Base-by-base conservation (phyloP, 2,329 filamentous ascomycete genomes). In the Hirsutella minnesotensis region DNA sequence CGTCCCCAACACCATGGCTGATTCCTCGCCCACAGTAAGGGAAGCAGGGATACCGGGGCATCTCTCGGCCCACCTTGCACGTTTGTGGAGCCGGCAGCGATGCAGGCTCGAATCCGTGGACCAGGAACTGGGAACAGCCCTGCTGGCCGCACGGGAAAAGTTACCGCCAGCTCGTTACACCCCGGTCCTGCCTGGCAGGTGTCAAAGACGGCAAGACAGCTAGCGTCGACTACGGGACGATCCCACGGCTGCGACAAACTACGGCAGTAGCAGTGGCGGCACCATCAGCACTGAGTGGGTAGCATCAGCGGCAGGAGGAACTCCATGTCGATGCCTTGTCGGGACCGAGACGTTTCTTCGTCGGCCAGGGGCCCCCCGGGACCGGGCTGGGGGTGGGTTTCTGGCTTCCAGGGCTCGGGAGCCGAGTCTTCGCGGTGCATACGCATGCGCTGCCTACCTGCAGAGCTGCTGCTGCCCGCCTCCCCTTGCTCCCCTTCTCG, bases 61-160 rank as follows among this genome's bases (percentile, higher is more conserved):
- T 27, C 12, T 4, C 30, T 31, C 39, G 30, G 30, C n/a, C 19
- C 30, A 24, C n/a, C 29, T 10, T 30, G 22, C 22, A 21, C 22
- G 24, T 27, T 13, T 16, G 31, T 41, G 40, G 40, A 30, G 15
- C 40, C 33, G 33, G 21, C 39, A 18, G 31, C 15, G 40, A 21
- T 35, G 20, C 39, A 27, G 20, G 39, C 39, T 29, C 40, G 16
- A 21, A 37, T 41, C 40, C 40, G 35, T 22, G 40, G 40, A 37
- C 40, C 40, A 16, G 40, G 40, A 21, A 41, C 40, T 29, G 40
- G 40, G 40, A 27, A 37, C 16, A 16, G 33, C 21, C 22, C 33
- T 34, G 33, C 31, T 33, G 31, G 8, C 31, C 31, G 31, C 31
- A 34, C 33, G 33, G 33, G 8, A 16, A 34, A 16, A 34, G 15